Evolutionary conservation across 805 yeast species (phyloP), one percentile per base, ranked within the genome.

Genomic region (Candida ortonii): DNA sequence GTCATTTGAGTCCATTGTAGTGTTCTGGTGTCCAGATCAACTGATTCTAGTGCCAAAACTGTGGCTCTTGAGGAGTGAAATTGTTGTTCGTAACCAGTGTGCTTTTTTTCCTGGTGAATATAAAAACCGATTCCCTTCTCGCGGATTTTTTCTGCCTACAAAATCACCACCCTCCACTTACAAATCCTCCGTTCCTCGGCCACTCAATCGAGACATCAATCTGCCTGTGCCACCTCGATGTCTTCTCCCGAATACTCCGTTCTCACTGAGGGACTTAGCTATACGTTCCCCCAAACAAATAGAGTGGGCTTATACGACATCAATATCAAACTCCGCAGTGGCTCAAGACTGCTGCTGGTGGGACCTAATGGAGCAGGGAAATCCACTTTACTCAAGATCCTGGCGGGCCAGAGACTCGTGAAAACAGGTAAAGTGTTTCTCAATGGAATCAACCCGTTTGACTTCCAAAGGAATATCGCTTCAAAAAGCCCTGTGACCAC

Each of bases 311-410:
- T 93, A 11, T 71, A 72, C 19, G 69, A 84, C 29, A 71, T 90
- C 42, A 66, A 69, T 22, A 52, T 93, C 25, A 47, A 64, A 9
- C 69, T 93, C 14, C 78, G 80, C 1, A 76, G 83, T 71, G 78
- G 83, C 6, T 74, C 90, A 1, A 71, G 96, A 40, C 77, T 89
- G 8, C 65, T 93, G 22, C 59, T 93, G 6, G 71, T 93, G 16
- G 98, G 98, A 0, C 95, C 97, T 9, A 89, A 89, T 50, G 98
- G 98, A 13, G 97, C 98, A 1, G 97, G 98, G 4, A 93, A 93
- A 58, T 85, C 96, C 1, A 93, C 98, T 0, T 58, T 93, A 26
- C 67, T 93, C 44, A 77, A 79, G 55, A 73, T 93, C 12, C 65
- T 93, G 13, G 95, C 97, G 0, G 98, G 98, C 3, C 90, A 90